These are phyloP conservation scores for Selaginella moellendorffii DNA, from an alignment of 75 land plant species.

Conservation along the genomic window DNA sequence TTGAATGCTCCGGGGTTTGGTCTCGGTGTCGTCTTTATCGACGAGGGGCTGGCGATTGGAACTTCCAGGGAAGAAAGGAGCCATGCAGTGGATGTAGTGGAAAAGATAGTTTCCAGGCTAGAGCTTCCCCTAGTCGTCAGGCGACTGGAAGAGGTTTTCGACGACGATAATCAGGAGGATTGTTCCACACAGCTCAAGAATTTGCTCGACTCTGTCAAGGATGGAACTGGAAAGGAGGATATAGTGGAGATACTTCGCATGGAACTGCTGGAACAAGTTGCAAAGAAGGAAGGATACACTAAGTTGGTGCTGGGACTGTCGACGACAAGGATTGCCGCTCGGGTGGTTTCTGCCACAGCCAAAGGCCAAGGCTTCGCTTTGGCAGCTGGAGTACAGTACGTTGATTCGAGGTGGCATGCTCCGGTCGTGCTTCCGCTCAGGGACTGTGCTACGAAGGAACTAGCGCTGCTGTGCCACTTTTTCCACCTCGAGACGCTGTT, in stretches of 20 bases:
- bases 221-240: conserved; percentile 86
- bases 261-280: conserved; percentile 78
- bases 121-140: conserved; percentile 36
- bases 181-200: background rate
- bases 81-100: conserved; percentile 29
- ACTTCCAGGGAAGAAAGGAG: conserved; percentile 17
- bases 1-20: conserved; percentile 51
- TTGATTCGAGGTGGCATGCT: conserved; percentile 78
- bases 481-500: conserved; percentile 30
- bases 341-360: conserved; percentile 71
- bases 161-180: background rate
- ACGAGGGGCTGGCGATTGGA: conserved; percentile 35
- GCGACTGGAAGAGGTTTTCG: conserved; percentile 40
- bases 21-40: conserved; percentile 70
- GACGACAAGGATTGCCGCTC: conserved; percentile 70
- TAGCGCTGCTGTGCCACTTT: conserved; percentile 42
- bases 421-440: conserved; percentile 84
- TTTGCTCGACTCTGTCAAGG: conserved; percentile 42
- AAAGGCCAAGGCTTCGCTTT: conserved; percentile 61
- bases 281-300: conserved; percentile 61
- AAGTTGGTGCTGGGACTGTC: conserved; percentile 63
- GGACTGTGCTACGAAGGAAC: conserved; percentile 75
- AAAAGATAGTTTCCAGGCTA: conserved; percentile 42
- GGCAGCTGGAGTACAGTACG: conserved; percentile 78
- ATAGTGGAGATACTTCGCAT: conserved; percentile 49